Percentiles rank a stretch among this genome's conserved stretches.
Conservation (phyloP, 1,284 basidiomycete genomes). For the Ceratobasidium sp. region DNA sequence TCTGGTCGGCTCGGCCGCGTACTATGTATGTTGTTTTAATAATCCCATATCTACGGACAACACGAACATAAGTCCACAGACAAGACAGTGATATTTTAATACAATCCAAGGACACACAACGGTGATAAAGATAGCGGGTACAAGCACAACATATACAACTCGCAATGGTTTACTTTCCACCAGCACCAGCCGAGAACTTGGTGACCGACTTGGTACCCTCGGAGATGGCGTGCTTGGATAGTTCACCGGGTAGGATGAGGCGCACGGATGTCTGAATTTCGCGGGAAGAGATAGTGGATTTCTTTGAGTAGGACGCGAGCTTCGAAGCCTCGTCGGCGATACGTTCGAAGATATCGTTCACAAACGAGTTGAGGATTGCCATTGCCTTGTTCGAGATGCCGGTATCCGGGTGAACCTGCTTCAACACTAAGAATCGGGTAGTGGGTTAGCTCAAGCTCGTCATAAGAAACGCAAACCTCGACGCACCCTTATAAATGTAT, state of each 20-base stretch:
- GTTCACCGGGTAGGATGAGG: conserved; percentile 89
- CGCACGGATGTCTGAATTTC: conserved; percentile 94
- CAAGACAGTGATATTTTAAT: conserved; percentile 44
- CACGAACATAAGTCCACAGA: conserved; percentile 35
- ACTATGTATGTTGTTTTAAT: conserved; percentile 14
- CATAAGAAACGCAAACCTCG: conserved; percentile 36
- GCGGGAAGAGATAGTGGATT: conserved; percentile 93
- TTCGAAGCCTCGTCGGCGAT: conserved; percentile 86
- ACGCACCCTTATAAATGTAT: conserved; percentile 92
- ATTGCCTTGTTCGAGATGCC: conserved; percentile 87
- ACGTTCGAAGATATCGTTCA: conserved; percentile 79
- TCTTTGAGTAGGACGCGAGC: conserved; percentile 93
- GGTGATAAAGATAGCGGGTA: conserved; percentile 48
- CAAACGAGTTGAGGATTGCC: conserved; percentile 79
- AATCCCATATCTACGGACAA: conserved; percentile 40
- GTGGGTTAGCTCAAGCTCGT: conserved; percentile 24
- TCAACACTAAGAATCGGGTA: conserved; percentile 68
- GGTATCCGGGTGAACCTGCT: conserved; percentile 95
- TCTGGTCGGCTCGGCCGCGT: background rate
- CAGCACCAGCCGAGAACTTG: conserved; percentile 51
- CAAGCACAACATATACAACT: conserved; percentile 57
- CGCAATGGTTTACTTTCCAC: conserved; percentile 61
- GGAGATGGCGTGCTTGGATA: conserved; percentile 84
- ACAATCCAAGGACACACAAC: conserved; percentile 46
- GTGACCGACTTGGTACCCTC: conserved; percentile 65